Conservation (phyloP, 441 rosid genomes). For the Metrosideros polymorpha region DNA sequence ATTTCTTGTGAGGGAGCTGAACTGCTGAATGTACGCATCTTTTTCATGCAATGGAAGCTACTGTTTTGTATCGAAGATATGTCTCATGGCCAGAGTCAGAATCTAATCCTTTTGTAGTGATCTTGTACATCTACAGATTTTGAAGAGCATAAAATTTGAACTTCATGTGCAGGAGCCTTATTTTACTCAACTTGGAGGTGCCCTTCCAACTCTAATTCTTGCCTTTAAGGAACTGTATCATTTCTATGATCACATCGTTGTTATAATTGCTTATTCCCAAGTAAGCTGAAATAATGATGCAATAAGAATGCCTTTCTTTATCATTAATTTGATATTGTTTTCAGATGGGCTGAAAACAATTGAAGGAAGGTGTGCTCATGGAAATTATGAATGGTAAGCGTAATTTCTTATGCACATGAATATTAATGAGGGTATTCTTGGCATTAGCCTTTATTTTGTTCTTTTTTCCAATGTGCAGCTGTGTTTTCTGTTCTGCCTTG, state of each 20-base stretch:
- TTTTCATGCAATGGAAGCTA: background rate
- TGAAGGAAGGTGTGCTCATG: slow-evolving; percentile 62
- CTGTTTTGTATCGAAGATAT: background rate
- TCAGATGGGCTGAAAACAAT: slow-evolving; percentile 59
- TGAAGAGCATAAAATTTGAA: slow-evolving; percentile 26
- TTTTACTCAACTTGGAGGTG: slow-evolving; percentile 46
- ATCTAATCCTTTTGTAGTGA: background rate
- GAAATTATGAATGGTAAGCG: slow-evolving; percentile 34
- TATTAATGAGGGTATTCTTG: background rate
- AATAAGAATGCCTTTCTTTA: background rate
- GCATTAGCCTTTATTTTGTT: slow-evolving; percentile 5
- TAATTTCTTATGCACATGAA: background rate
- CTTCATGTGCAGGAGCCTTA: slow-evolving; percentile 59
- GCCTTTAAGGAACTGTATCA: background rate
- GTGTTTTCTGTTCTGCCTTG: background rate
- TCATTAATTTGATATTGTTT: background rate
- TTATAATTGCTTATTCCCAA: background rate
- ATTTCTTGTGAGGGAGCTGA: slow-evolving; percentile 29
- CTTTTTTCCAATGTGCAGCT: background rate
- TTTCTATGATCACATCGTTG: background rate
- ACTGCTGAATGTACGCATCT: slow-evolving; percentile 24
- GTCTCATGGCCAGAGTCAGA: background rate
- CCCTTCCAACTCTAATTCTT: background rate
- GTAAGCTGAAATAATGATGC: background rate
- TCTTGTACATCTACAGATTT: slow-evolving; percentile 18